These are phyloP conservation scores for Wickerhamiella cacticola DNA, from an alignment of 805 yeast species.

Conservation along the genomic window DNA sequence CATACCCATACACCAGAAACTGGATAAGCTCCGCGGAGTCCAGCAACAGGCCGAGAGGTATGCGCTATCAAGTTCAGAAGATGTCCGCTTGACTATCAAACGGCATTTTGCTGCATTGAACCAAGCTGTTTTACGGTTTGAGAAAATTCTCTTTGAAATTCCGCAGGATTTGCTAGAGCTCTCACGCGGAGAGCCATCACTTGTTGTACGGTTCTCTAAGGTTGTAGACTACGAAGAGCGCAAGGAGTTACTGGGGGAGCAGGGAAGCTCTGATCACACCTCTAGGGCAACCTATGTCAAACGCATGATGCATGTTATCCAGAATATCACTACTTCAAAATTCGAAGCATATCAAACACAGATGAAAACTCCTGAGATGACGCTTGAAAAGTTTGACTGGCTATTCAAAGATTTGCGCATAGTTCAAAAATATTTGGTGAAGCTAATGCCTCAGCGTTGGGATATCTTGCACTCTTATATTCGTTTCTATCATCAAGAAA, in stretches of 20 bases:
- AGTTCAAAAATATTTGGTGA: slow-evolving; percentile 46
- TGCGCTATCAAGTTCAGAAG: slow-evolving; percentile 43
- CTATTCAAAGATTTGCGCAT: slow-evolving; percentile 65
- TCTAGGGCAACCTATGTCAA: slow-evolving; percentile 25
- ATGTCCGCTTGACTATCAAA: slow-evolving; percentile 52
- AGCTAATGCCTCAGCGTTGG: slow-evolving; percentile 66
- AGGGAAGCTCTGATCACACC: slow-evolving; percentile 14
- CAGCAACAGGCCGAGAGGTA: slow-evolving; percentile 58
- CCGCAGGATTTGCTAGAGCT: slow-evolving; percentile 61
- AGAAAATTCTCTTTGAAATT: slow-evolving; percentile 47
- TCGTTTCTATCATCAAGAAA: slow-evolving; percentile 52
- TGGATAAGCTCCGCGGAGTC: slow-evolving; percentile 64
- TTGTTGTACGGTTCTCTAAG: slow-evolving; percentile 61
- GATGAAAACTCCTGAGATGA: slow-evolving; percentile 36
- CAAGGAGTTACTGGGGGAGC: slow-evolving; percentile 47
- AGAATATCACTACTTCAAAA: slow-evolving; percentile 49
- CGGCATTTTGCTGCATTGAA: slow-evolving; percentile 43
- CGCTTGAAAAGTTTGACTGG: slow-evolving; percentile 68
- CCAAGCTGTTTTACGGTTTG: slow-evolving; percentile 46
- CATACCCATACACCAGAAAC: slow-evolving; percentile 53
- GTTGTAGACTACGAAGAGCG: slow-evolving; percentile 69
- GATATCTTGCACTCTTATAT: slow-evolving; percentile 49
- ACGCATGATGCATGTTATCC: slow-evolving; percentile 43
- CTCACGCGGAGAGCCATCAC: slow-evolving; percentile 52
- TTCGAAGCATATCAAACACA: slow-evolving; percentile 53